Percentiles rank a stretch among this genome's conserved stretches.
Evolutionary conservation across 2,329 filamentous ascomycete species (phyloP).

Genomic region (Fusarium albidum): DNA sequence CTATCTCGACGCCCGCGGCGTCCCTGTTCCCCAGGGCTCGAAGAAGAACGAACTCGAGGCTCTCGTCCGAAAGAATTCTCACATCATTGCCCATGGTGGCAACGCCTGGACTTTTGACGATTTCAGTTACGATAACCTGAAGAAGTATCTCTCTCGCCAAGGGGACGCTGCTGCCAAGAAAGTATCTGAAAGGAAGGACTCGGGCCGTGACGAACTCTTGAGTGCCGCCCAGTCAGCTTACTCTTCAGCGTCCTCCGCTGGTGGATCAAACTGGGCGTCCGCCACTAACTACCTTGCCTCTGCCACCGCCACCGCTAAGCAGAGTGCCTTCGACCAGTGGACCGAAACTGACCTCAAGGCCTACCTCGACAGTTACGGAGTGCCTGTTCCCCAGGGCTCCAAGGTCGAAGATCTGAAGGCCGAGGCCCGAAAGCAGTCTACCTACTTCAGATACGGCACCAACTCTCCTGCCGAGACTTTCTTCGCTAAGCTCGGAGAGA

Average conservation of each 20-base stretch:
- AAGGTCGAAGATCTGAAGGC: conserved; percentile 75
- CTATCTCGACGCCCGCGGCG: conserved; percentile 78
- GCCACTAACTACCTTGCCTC: conserved; percentile 75
- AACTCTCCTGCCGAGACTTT: conserved; percentile 71
- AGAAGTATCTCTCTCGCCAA: conserved; percentile 60
- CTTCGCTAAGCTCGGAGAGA: conserved; percentile 68
- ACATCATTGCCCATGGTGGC: conserved; percentile 74
- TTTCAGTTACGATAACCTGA: conserved; percentile 75
- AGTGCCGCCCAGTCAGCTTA: conserved; percentile 70
- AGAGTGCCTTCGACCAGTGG: conserved; percentile 76
- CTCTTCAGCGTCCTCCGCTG: conserved; percentile 64
- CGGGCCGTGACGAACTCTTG: conserved; percentile 77
- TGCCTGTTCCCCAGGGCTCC: conserved; percentile 72
- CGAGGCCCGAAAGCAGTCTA: conserved; percentile 74
- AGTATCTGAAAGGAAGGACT: conserved; percentile 67
- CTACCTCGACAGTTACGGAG: conserved; percentile 81
- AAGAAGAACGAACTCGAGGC: conserved; percentile 78
- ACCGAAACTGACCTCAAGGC: conserved; percentile 76
- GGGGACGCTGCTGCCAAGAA: conserved; percentile 66
- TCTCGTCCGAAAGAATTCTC: conserved; percentile 75
- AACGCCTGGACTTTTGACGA: conserved; percentile 84
- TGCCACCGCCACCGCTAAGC: conserved; percentile 71
- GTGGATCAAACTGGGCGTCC: conserved; percentile 68
- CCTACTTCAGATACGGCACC: conserved; percentile 81
- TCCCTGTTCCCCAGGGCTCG: conserved; percentile 76